Conservation (phyloP, 2,329 filamentous ascomycete species). For the Talaromyces albobiverticillius region DNA sequence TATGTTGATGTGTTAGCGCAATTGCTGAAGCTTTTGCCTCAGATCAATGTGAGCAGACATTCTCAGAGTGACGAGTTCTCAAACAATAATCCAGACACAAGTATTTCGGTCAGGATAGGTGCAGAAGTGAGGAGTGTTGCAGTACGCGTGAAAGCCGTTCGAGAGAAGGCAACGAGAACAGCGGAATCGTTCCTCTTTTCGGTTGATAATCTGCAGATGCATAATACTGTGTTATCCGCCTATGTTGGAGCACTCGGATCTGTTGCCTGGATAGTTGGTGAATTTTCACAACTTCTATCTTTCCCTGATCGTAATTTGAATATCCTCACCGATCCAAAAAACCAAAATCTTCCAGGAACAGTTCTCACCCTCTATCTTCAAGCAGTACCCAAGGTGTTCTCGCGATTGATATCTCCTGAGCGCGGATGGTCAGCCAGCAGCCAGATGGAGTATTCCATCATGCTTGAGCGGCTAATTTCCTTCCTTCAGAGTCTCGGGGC, state of each 20-base stretch:
- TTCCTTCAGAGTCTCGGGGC: constrained; percentile 74
- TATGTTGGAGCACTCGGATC: constrained; percentile 67
- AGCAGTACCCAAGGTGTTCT: constrained; percentile 80
- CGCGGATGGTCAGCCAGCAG: constrained; percentile 69
- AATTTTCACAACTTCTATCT: constrained; percentile 73
- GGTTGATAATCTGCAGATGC: constrained; percentile 47
- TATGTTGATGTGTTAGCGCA: constrained; percentile 89
- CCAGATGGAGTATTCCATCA: constrained; percentile 70
- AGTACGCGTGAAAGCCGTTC: constrained; percentile 83
- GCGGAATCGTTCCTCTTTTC: constrained; percentile 69
- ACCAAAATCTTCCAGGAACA: constrained; percentile 56
- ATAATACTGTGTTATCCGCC: constrained; percentile 58
- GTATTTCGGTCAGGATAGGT: constrained; percentile 58
- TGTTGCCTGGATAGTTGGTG: constrained; percentile 81
- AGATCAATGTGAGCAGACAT: constrained; percentile 18
- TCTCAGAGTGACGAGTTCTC: constrained; percentile 18
- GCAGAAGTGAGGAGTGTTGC: constrained; percentile 85
- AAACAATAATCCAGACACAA: constrained; percentile 15
- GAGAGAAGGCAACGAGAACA: constrained; percentile 74
- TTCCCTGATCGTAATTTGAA: constrained; percentile 70
- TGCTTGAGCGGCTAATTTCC: constrained; percentile 78
- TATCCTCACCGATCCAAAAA: constrained; percentile 68
- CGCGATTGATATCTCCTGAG: constrained; percentile 64
- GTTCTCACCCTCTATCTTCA: constrained; percentile 79
- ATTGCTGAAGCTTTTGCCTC: constrained; percentile 64